Evolutionary conservation across 352 stramenopile genomes (phyloP).

Genomic region (Globisporangium sylvaticum): DNA sequence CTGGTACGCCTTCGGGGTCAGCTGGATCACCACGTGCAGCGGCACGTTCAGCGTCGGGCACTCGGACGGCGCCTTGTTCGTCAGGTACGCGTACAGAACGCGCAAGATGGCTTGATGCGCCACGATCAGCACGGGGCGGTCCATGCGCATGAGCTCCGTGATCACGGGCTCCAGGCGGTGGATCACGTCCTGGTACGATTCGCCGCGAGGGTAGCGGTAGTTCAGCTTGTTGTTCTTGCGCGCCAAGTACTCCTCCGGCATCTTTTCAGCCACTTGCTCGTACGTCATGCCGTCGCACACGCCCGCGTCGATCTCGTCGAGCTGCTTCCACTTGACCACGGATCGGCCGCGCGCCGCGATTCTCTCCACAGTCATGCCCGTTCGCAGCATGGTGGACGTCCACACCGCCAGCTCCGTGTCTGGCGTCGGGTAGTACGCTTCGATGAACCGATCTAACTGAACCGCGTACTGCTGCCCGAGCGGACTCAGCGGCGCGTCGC

Average conservation of each 20-base stretch:
- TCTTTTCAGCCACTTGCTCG: constrained; percentile 94
- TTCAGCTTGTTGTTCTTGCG: constrained; percentile 90
- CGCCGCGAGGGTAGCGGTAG: constrained; percentile 88
- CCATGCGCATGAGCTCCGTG: constrained; percentile 95
- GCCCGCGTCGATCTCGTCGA: constrained; percentile 97
- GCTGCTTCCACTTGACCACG: constrained; percentile 87
- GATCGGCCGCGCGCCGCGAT: constrained; percentile 50
- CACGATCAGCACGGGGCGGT: constrained; percentile 91
- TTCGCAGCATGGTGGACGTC: constrained; percentile 95
- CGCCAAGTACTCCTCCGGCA: constrained; percentile 92
- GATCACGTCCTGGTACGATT: constrained; percentile 98
- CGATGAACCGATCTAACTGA: constrained; percentile 91
- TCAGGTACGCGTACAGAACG: constrained; percentile 96
- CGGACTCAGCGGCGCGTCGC: constrained; percentile 91
- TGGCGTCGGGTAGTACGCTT: constrained; percentile 80
- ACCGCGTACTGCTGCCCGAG: constrained; percentile 92
- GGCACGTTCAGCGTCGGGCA: constrained; percentile 92
- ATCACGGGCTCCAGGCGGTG: constrained; percentile 96
- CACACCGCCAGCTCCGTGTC: constrained; percentile 89
- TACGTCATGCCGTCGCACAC: constrained; percentile 97
- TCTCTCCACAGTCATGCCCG: constrained; percentile 93
- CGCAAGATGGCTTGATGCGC: constrained; percentile 94
- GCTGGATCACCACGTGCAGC: constrained; percentile 94
- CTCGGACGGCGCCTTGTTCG: constrained; percentile 89
- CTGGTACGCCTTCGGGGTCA: constrained; percentile 93